These are phyloP conservation scores for Firmiana major DNA, from an alignment of 345 rosid genomes.

Conservation along the genomic window DNA sequence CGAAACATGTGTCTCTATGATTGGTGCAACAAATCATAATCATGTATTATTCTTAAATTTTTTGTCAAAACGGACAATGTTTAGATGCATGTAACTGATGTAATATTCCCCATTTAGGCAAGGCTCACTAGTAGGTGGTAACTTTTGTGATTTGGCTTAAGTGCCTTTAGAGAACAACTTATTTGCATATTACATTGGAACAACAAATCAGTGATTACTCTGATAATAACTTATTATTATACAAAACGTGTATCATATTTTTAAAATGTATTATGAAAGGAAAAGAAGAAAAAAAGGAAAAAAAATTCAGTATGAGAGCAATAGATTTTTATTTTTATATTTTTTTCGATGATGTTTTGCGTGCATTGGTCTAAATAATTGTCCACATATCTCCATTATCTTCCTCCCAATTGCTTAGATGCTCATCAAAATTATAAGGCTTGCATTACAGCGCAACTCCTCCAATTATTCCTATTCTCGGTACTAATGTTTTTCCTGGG, in stretches of 20 bases:
- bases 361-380: background rate
- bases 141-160: background rate
- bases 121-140: background rate
- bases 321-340: background rate
- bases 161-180: background rate
- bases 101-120: background rate
- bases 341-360: background rate
- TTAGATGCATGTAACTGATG: background rate
- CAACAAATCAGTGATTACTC: background rate
- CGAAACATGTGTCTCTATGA: background rate
- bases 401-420: background rate
- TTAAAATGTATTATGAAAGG: background rate
- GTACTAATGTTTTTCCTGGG: constrained; percentile 63
- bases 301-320: background rate
- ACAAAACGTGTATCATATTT: too few species aligned
- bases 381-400: background rate
- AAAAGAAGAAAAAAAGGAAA: background rate
- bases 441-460: constrained; percentile 50
- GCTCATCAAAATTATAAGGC: background rate
- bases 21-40: background rate
- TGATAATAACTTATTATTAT: background rate
- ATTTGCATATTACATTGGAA: background rate
- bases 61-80: background rate
- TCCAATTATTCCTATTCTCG: constrained; percentile 41
- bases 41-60: background rate